These are phyloP conservation scores for Stachybotrys chartarum DNA, from an alignment of 2,329 filamentous ascomycete species.

Conservation along the genomic window DNA sequence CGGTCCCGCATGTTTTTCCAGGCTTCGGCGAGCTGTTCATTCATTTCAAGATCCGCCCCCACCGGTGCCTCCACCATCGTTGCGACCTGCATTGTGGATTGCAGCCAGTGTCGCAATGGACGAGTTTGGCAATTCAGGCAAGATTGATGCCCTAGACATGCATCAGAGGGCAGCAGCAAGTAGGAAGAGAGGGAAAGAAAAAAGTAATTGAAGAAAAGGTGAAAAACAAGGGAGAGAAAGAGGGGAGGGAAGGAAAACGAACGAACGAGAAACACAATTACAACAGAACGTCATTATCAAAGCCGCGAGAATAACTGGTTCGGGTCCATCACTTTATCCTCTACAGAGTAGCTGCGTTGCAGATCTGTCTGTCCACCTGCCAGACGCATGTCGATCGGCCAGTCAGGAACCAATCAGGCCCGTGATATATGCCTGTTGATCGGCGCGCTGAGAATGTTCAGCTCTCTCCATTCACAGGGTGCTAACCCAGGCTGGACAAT, in stretches of 20 bases:
- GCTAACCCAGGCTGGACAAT: neutral
- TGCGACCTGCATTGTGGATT: neutral
- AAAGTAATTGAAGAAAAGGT: neutral
- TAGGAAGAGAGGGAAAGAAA: neutral
- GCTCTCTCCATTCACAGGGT: neutral
- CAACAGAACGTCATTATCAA: neutral
- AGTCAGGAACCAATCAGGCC: neutral
- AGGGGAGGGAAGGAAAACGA: neutral
- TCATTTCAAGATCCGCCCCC: neutral
- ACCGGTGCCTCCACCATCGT: neutral
- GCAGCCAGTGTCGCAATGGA: neutral
- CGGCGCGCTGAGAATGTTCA: neutral
- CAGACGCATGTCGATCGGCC: neutral
- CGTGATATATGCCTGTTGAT: neutral
- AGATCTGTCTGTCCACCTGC: neutral
- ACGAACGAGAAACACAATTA: too few species aligned
- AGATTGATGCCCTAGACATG: neutral
- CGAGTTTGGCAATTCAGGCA: neutral
- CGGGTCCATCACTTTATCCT: neutral
- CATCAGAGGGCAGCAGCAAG: neutral
- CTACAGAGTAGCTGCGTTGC: neutral
- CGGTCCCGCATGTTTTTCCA: neutral
- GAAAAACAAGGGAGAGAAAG: neutral
- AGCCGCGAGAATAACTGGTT: neutral
- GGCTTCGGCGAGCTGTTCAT: neutral